Conservation (phyloP, 257 asterid genomes). For the Ilex aquifolium region DNA sequence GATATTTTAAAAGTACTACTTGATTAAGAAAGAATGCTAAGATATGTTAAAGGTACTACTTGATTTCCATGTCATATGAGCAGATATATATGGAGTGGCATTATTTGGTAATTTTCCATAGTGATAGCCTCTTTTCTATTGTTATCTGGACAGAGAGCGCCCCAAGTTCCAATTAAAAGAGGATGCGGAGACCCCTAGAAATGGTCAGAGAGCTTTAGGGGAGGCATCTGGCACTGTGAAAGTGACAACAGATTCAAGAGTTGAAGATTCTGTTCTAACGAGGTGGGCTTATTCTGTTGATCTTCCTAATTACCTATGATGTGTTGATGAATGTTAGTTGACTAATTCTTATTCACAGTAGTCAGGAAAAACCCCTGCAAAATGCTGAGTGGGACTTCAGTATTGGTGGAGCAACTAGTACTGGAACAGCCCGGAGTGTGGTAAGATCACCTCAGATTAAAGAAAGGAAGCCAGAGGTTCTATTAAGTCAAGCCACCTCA, state of each 20-base stretch:
- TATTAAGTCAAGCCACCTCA: slow-evolving; percentile 43
- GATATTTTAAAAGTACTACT: too few relatives aligned
- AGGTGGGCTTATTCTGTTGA: slow-evolving; percentile 46
- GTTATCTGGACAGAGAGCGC: slow-evolving; percentile 40
- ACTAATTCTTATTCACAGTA: slow-evolving; percentile 29
- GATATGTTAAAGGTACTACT: background rate
- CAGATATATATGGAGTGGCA: background rate
- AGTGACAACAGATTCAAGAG: slow-evolving; percentile 35
- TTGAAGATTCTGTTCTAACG: slow-evolving; percentile 36
- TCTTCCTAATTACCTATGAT: slow-evolving; percentile 4
- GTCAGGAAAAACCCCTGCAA: slow-evolving; percentile 55
- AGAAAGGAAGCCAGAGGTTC: slow-evolving; percentile 72
- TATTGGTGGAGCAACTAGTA: slow-evolving; percentile 68
- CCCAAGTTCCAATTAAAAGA: slow-evolving; percentile 43
- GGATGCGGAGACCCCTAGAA: slow-evolving; percentile 31
- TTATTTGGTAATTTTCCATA: too few relatives aligned
- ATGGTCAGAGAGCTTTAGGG: slow-evolving; percentile 30
- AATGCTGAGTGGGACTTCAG: slow-evolving; percentile 98
- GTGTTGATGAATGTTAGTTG: slow-evolving; percentile 19
- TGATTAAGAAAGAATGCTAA: too few relatives aligned
- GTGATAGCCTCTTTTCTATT: background rate
- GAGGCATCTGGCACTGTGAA: slow-evolving; percentile 47
- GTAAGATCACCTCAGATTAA: slow-evolving; percentile 88
- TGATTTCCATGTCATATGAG: background rate
- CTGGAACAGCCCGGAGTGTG: slow-evolving; percentile 78